Evolutionary conservation across 1,139 yeast species (phyloP), one percentile per base, ranked within the genome.

Genomic region (Sugiyamaella japonica): DNA sequence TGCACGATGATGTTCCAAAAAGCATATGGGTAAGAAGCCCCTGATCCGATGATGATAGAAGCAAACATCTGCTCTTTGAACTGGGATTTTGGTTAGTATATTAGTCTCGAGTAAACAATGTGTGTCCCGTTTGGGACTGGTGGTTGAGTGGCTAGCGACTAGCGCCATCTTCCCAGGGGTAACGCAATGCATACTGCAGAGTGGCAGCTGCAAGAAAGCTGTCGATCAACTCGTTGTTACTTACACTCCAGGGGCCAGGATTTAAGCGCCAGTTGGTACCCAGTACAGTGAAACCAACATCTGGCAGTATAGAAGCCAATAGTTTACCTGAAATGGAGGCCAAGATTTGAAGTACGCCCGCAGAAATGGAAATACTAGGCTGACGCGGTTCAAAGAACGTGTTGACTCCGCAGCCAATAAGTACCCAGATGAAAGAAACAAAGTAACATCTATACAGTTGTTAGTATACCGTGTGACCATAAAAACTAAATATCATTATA

Each of bases 51-150:
- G 60, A 78, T 70, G 39, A 78, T 48, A 2, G 85, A 78, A 2
- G 82, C 74, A 57, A 82, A 72, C 83, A 83, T 81, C 72, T 85
- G 89, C 65, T 86, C 93, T 67, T 86, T 86, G 62, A 73, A 76
- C 34, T 77, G 16, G 10, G 16, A 16, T 38, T 15, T 15, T 38
- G 7, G 41, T 38, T 38, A 38, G 41, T 29, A 29, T 29, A 5
- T 7, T 7, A 2, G 34, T 9, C n/a, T 29, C 34, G 34, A 9
- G 34, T 29, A 29, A 9, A 29, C 34, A 34, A 10, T 34, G 13
- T 12, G n/a, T n/a, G n/a, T 34, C 9, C 38, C 16, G 38, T 13
- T 34, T 34, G 13, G 25, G 25, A 20, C 25, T 20, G 25, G 6
- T 20, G 25, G 6, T 3, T 20, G 6, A 20, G 25, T 20, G 25